These are phyloP conservation scores for Theobroma cacao DNA, from an alignment of 345 rosid species.

Conservation along the genomic window DNA sequence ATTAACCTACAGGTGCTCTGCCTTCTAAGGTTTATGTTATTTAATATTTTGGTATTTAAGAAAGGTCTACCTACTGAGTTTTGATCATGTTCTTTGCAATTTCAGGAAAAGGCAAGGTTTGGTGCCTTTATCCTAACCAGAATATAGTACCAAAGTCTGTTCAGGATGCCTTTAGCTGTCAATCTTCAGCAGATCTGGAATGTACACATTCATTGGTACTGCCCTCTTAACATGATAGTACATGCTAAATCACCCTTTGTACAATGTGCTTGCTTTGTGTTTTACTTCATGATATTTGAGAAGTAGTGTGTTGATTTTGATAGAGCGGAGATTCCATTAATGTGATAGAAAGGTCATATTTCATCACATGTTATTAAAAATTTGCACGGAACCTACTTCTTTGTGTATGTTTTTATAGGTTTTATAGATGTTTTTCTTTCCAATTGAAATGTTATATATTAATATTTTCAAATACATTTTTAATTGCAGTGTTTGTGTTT, in stretches of 20 bases:
- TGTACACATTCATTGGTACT: constrained; percentile 4
- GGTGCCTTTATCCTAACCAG: constrained; percentile 92
- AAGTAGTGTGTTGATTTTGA: background rate
- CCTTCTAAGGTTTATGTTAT: background rate
- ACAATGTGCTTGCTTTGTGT: background rate
- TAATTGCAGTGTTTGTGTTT: background rate
- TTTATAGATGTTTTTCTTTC: background rate
- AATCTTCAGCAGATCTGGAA: constrained; percentile 31
- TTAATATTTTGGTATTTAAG: background rate
- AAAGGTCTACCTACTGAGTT: constrained; percentile 1
- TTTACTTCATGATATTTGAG: background rate
- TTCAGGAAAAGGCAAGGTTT: constrained; percentile 70
- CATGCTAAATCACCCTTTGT: background rate
- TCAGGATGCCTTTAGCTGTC: constrained; percentile 44
- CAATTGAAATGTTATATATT: background rate
- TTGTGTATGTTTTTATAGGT: background rate
- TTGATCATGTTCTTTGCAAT: constrained; percentile 9
- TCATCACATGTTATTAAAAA: background rate
- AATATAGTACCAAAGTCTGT: constrained; percentile 55
- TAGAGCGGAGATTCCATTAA: background rate
- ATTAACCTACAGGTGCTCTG: background rate
- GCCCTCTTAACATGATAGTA: background rate
- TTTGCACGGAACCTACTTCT: background rate
- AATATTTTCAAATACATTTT: background rate
- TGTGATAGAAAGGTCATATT: background rate